phyloP scores from a whole-genome alignment of 2,329 filamentous ascomycete genomes.

The Monilinia laxa region DNA sequence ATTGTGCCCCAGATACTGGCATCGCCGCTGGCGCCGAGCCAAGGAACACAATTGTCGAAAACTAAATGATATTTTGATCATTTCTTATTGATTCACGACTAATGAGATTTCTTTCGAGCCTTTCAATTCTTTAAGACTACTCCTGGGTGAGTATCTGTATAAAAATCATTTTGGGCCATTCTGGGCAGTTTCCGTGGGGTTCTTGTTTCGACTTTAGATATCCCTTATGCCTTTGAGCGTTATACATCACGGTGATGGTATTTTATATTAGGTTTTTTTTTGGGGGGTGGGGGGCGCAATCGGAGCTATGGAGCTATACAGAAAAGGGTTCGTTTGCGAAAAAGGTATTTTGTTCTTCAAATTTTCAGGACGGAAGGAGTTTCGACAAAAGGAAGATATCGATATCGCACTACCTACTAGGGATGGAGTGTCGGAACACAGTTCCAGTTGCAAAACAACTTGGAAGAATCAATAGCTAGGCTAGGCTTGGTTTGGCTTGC shows the following conservation, averaged over 20 bases:
- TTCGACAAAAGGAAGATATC: conserved; percentile 18
- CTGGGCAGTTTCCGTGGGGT: conserved; percentile 12
- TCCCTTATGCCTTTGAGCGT: conserved; percentile 20
- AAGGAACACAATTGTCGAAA: conserved; percentile 4
- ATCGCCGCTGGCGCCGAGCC: conserved; percentile 24
- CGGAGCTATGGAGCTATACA: conserved; percentile 1
- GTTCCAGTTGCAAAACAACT: conserved; percentile 5
- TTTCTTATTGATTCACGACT: conserved; percentile 20
- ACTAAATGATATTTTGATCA: neutral
- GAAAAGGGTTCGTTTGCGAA: conserved; percentile 20
- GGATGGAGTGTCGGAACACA: conserved; percentile 13
- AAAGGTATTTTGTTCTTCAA: conserved; percentile 14
- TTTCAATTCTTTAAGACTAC: conserved; percentile 19
- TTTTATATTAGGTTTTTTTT: conserved; percentile 13
- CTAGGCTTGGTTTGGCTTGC: conserved; percentile 10
- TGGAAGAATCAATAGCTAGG: conserved; percentile 8
- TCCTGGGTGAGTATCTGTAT: conserved; percentile 20
- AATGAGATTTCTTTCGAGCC: conserved; percentile 18
- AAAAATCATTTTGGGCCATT: conserved; percentile 18
- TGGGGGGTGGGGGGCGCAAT: conserved; percentile 9
- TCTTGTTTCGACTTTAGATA: conserved; percentile 24
- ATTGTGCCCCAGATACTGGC: conserved; percentile 33
- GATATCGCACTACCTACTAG: conserved; percentile 11
- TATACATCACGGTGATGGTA: conserved; percentile 22
- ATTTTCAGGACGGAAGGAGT: conserved; percentile 17